Evolutionary conservation across 805 yeast genomes (phyloP).

Genomic region (Sugiyamaella lignohabitans): DNA sequence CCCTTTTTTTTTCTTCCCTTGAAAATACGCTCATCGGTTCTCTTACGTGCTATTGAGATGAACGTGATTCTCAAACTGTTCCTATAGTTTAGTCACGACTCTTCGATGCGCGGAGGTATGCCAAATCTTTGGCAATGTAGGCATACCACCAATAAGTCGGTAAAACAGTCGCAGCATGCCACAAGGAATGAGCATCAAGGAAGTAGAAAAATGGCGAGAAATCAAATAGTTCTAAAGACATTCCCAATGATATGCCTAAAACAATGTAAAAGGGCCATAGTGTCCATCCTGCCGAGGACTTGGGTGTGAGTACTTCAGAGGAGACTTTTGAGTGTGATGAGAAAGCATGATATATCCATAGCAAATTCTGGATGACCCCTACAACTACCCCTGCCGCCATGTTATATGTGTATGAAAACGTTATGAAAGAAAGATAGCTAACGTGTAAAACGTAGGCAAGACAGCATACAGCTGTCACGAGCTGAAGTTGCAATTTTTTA

Average conservation of each 20-base stretch:
- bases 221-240: conserved; percentile 88
- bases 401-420: conserved; percentile 90
- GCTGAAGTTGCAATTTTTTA: conserved; percentile 26
- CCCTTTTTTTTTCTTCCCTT: no score
- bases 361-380: conserved; percentile 67
- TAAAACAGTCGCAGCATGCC: conserved; percentile 86
- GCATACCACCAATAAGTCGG: conserved; percentile 74
- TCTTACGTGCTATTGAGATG: no score
- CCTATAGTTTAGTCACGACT: no score
- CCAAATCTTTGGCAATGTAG: conserved; percentile 34
- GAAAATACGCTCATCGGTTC: no score
- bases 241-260: conserved; percentile 54
- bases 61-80: no score
- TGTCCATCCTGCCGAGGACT: conserved; percentile 35
- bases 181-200: conserved; percentile 85
- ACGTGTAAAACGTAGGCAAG: conserved; percentile 59
- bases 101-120: conserved; percentile 12
- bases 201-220: conserved; percentile 66
- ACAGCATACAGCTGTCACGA: conserved; percentile 39
- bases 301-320: not conserved
- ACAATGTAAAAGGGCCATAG: conserved; percentile 50
- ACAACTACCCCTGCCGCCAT: conserved; percentile 82
- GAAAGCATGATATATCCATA: conserved; percentile 38
- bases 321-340: conserved; percentile 15
- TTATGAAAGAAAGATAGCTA: conserved; percentile 49